phyloP scores from a whole-genome alignment of 495 filamentous ascomycete genomes.

The Tuber melanosporum region DNA sequence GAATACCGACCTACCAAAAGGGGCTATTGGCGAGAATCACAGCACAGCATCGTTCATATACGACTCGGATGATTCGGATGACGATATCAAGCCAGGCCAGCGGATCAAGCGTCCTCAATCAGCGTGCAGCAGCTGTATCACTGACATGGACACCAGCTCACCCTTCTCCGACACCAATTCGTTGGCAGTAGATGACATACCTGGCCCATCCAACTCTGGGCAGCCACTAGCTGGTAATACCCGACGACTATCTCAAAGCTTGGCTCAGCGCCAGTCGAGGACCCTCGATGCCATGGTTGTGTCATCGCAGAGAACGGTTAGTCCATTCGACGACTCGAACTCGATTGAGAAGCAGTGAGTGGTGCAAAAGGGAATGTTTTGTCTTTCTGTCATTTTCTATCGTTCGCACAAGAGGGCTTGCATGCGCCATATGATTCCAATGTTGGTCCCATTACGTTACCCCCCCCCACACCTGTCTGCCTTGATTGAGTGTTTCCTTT shows the following conservation, averaged over 20 bases:
- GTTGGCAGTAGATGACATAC: slow-evolving; percentile 20
- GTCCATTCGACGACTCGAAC: slow-evolving; percentile 42
- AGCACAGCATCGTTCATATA: slow-evolving; percentile 33
- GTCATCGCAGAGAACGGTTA: slow-evolving; percentile 31
- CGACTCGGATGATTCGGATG: slow-evolving; percentile 33
- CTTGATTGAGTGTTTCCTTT: neutral
- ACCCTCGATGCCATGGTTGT: slow-evolving; percentile 14
- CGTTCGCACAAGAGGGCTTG: neutral
- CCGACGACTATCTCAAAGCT: slow-evolving; percentile 12
- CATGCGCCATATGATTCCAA: neutral
- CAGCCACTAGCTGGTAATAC: slow-evolving; percentile 14
- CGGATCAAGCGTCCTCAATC: slow-evolving; percentile 28
- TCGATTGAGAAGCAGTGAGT: slow-evolving; percentile 26
- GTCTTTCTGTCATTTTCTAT: neutral
- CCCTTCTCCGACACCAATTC: slow-evolving; percentile 41
- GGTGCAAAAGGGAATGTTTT: neutral
- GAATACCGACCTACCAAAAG: slow-evolving; percentile 17
- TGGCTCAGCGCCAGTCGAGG: neutral
- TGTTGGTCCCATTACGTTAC: neutral
- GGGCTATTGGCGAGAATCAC: slow-evolving; percentile 33
- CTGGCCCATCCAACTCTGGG: slow-evolving; percentile 22
- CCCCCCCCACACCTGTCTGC: neutral
- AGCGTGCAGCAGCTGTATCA: slow-evolving; percentile 38
- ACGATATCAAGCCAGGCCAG: slow-evolving; percentile 31
- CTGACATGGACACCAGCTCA: slow-evolving; percentile 37